phyloP scores from a whole-genome alignment of 768 basidiomycete genomes.

The Pulveroboletus sp. region DNA sequence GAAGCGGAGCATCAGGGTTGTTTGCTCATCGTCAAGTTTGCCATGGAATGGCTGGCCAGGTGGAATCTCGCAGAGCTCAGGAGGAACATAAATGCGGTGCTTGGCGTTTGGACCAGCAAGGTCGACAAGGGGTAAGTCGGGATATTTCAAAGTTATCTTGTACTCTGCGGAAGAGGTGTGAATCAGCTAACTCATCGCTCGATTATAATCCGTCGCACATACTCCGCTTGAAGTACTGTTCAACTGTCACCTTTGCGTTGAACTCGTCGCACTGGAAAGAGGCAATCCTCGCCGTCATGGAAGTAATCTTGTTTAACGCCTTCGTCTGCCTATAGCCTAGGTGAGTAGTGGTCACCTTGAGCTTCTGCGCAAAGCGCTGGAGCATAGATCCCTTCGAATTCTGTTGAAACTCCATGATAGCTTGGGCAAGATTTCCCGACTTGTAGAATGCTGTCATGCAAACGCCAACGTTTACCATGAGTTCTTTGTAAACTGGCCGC shows the following conservation, averaged over 20 bases:
- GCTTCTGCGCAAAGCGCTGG: constrained; percentile 43
- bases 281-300: constrained; percentile 40
- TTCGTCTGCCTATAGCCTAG: constrained; percentile 51
- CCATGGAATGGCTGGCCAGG: constrained; percentile 57
- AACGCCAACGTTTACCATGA: constrained; percentile 52
- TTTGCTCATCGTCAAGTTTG: constrained; percentile 56
- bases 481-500: constrained; percentile 42
- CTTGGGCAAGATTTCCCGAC: constrained; percentile 59
- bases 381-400: constrained; percentile 42
- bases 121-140: constrained; percentile 55
- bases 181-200: constrained; percentile 4
- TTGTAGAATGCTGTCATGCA: constrained; percentile 53
- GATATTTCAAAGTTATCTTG: constrained; percentile 43
- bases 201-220: constrained; percentile 15
- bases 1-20: constrained; percentile 61
- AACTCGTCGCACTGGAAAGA: constrained; percentile 56
- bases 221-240: constrained; percentile 63
- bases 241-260: constrained; percentile 50
- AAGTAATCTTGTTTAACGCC: constrained; percentile 37
- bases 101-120: constrained; percentile 36
- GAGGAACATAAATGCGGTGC: constrained; percentile 46
- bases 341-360: constrained; percentile 56
- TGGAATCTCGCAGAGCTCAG: constrained; percentile 66
- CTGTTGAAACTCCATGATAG: constrained; percentile 44
- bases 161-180: constrained; percentile 42